Evolutionary conservation across 768 basidiomycete genomes (phyloP).

Genomic region (Dendrothele bispora): DNA sequence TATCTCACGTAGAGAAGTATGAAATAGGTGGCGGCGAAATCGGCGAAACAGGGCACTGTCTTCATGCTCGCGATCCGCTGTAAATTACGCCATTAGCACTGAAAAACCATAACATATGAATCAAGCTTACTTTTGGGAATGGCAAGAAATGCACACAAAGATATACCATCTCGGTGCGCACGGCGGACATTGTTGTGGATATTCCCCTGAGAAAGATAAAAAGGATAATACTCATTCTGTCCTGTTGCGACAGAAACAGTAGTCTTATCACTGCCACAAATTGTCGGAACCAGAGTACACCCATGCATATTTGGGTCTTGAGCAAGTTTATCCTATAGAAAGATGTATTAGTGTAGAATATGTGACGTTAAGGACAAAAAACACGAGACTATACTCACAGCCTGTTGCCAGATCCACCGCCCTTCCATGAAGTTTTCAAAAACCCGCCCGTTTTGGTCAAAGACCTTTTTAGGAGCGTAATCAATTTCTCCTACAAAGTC

Average conservation of each 20-base stretch:
- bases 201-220: constrained; percentile 14
- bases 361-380: background rate
- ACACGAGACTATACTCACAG: too few species aligned
- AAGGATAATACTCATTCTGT: constrained; percentile 18
- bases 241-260: constrained; percentile 20
- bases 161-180: constrained; percentile 18
- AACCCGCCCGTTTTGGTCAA: constrained; percentile 11
- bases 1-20: constrained; percentile 17
- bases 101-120: too few species aligned
- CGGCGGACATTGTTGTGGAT: constrained; percentile 16
- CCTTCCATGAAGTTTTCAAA: constrained; percentile 20
- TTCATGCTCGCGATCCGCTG: background rate
- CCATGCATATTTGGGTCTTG: constrained; percentile 14
- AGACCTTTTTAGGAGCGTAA: constrained; percentile 17
- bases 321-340: constrained; percentile 13
- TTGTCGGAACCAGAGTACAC: constrained; percentile 12
- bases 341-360: background rate
- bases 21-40: constrained; percentile 27
- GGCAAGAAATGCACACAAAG: constrained; percentile 14
- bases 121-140: constrained; percentile 20
- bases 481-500: constrained; percentile 25
- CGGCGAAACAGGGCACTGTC: constrained; percentile 11
- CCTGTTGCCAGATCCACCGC: constrained; percentile 20
- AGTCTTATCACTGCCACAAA: constrained; percentile 21
- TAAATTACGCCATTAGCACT: background rate